Conservation (phyloP, 345 rosid species). For the Geranium brycei region DNA sequence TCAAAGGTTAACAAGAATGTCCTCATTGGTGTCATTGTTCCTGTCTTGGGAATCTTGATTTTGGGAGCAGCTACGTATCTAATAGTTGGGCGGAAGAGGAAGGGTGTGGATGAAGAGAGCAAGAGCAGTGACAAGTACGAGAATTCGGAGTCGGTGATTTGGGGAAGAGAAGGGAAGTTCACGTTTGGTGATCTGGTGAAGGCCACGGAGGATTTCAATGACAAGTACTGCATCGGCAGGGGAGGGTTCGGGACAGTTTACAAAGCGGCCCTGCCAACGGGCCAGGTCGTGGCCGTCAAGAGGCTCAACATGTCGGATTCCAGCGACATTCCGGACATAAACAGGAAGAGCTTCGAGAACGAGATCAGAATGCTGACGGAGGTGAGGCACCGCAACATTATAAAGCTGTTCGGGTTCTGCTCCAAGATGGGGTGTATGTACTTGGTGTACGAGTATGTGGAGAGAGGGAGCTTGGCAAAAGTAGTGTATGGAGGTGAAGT, state of each 20-base stretch:
- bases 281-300: slow-evolving; percentile 47
- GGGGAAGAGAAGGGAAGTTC: slow-evolving; percentile 48
- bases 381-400: slow-evolving; percentile 43
- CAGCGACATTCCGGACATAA: slow-evolving; percentile 21
- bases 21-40: slow-evolving; percentile 28
- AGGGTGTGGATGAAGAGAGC: slow-evolving; percentile 22
- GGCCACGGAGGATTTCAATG: slow-evolving; percentile 42
- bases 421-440: slow-evolving; percentile 30
- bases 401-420: slow-evolving; percentile 59
- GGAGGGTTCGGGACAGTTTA: slow-evolving; percentile 63
- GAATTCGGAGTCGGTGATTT: slow-evolving; percentile 24
- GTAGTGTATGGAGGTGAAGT: slow-evolving; percentile 28
- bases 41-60: slow-evolving; percentile 18
- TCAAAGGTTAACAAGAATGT: slow-evolving; percentile 18
- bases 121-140: slow-evolving; percentile 1
- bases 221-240: slow-evolving; percentile 42
- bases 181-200: slow-evolving; percentile 43
- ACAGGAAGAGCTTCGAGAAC: slow-evolving; percentile 37
- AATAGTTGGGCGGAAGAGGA: slow-evolving; percentile 5
- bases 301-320: slow-evolving; percentile 29
- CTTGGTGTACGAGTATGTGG: slow-evolving; percentile 49
- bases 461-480: slow-evolving; percentile 39
- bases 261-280: slow-evolving; percentile 31
- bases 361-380: slow-evolving; percentile 45
- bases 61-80: slow-evolving; percentile 10